Conservation (phyloP, 768 basidiomycete genomes). For the Suillus discolor region DNA sequence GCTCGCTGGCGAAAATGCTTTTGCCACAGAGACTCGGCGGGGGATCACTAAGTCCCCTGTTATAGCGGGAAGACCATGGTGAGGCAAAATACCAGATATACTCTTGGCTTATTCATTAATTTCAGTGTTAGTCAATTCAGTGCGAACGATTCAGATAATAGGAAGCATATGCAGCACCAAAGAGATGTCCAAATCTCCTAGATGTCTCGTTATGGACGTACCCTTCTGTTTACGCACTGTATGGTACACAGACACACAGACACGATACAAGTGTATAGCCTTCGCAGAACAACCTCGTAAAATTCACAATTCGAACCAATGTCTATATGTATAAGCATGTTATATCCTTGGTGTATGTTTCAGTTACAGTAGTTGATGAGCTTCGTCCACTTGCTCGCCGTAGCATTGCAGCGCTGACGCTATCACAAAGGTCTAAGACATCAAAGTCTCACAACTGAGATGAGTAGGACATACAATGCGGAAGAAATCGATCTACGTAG, state of each 20-base stretch:
- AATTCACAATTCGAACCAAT: neutral
- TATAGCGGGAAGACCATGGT: neutral
- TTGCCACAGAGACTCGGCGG: conserved; percentile 10
- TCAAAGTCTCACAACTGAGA: neutral
- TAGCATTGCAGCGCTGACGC: neutral
- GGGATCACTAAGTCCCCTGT: neutral
- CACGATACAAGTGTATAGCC: neutral
- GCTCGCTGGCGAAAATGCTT: conserved; percentile 9
- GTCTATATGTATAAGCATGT: neutral
- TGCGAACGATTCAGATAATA: neutral
- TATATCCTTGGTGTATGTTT: neutral
- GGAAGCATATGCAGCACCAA: neutral
- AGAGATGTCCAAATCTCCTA: neutral
- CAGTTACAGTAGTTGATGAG: neutral
- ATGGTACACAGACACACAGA: too few relatives aligned
- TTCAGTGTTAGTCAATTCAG: neutral
- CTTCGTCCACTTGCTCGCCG: neutral
- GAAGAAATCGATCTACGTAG: neutral
- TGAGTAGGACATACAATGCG: neutral
- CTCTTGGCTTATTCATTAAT: neutral
- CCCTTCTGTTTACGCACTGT: neutral
- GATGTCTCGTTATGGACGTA: neutral
- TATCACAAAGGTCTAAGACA: neutral
- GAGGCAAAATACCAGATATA: neutral
- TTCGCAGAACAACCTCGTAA: neutral